Evolutionary conservation across 2,329 filamentous ascomycete genomes (phyloP), one percentile per base, ranked within the genome.

Genomic region (Colletotrichum noveboracense): DNA sequence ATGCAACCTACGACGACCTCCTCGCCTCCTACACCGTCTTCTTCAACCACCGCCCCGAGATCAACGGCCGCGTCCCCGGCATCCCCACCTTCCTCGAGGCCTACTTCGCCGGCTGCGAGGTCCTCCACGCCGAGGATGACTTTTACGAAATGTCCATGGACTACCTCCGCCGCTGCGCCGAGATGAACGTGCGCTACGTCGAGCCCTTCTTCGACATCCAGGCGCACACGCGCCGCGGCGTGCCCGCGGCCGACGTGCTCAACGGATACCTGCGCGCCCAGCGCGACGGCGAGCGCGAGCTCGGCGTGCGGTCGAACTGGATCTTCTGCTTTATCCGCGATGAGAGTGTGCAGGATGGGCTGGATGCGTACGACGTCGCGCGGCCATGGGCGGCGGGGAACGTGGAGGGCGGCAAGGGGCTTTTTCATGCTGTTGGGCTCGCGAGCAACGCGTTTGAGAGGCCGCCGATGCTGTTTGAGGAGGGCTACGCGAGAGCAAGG

Each of bases 151-250:
- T 96, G 16, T 93, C 93, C 7, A 94, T 91, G 87, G 89, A 90
- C 76, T 96, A 96, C 85, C 93, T 96, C 82, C 81, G 87, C 36
- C 90, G 89, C 71, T 94, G 93, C 6, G 88, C 91, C 32, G 85
- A 85, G 4, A 91, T 95, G 78, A 91, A 91, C 36, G 92, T 96
- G 3, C 88, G 90, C 68, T 94, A 96, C 81, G 93, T 93, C n/a
- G 94, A 96, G 83, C 89, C 95, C 77, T 96, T 95, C 86, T 96
- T 96, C 85, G 94, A 96, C 82, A 94, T 94, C 3, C 94, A 96
- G 83, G 93, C 93, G 2, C 94, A 96, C 82, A 89, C 91, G 4
- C 85, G 85, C 12, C 89, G 94, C 26, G 92, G 92, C 5, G 85
- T 96, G 3, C 78, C 87, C 7, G 93, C 94, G 80, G 85, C 88